Evolutionary conservation across 192 early-diverging fungal species (phyloP), one percentile per base, ranked within the genome.

Genomic region (Chytriomyces sp.): DNA sequence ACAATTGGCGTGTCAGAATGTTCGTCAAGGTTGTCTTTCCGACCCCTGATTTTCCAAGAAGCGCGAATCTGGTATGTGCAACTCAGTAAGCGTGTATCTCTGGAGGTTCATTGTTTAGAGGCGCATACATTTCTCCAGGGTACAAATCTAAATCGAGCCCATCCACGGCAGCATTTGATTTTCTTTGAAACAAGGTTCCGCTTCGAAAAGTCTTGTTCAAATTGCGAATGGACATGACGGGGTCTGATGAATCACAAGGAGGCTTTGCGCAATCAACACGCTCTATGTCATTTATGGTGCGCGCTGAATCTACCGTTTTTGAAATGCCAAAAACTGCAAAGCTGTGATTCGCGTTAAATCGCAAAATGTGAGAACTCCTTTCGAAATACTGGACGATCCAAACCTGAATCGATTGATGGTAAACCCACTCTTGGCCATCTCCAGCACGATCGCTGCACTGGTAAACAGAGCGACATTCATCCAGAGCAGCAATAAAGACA

Each of bases 1-100:
- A 84, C 2, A 83, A 84, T 48, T 90, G 67, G 47, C 91, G 91
- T 8, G 89, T 88, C 13, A 92, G 81, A 69, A 93, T 93, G 35
- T 87, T 85, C 69, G 92, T 90, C 23, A 89, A 86, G 0, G 91
- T 92, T 16, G 86, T 87, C 75, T 92, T 92, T 28, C 91, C 91
- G 48, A 89, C 46, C 13, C 91, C 90, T 65, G 89, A 89, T 77
- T 90, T 88, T 24, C 91, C 91, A 9, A 90, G 79, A 35, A 91
- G 73, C 6, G 87, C 91, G 47, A 91, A 69, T 48, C 88, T 90
- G 53, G 91, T 76, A 3, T 11, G 11, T 3, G 3, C 0, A 57
- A 57, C 1, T 57, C 11, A 57, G 53, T 2, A 57, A 1, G 3
- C 53, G 11, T 57, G 28, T 35, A 2, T 35, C 0, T 35, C 3